Base-by-base conservation (phyloP, 2,329 filamentous ascomycete genomes). In the Diaporthe sp. region DNA sequence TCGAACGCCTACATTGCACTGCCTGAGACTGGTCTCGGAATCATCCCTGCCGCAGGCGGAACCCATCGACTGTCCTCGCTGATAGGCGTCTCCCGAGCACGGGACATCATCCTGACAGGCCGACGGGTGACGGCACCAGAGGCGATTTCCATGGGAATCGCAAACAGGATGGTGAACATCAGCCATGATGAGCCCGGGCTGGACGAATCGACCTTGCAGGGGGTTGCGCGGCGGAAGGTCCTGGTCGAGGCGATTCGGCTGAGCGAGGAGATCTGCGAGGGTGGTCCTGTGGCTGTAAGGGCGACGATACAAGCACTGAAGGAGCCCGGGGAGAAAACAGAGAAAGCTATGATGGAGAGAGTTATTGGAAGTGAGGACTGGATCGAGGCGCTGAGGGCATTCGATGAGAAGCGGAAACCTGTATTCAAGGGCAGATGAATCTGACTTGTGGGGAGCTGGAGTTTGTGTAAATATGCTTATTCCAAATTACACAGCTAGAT, bases 31-130 rank as follows among this genome's bases (percentile, higher is more conserved):
- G 90, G 96, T 2, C 90, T 99, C 2, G 97, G 94, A 73, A 98
- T 99, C 82, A 94, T 98, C 78, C 97, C 97, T 3, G 97, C 97
- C 75, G 97, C 96, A 3, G 97, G 97, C 59, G 97, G 96, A 76
- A 98, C 96, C 0, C 95, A 95, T 83, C 93, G 97, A 7, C 91
- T 99, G 0, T 95, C 95, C 1, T 90, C 89, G 9, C 85, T 99
- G 28, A 93, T 99, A 78, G 97, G 97, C 8, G 86, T 94, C 19
- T 88, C 90, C 28, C 92, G 95, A 71, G 97, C 97, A n/a, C 90
- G 96, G 69, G 96, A 99, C 83, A 86, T 98, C 80, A 94, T 98
- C 69, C 88, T 98, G 19, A 98, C 96, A 0, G 97, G 97, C 7
- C 91, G 97, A 22, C 89, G 95, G 55, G 94, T 99, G 22, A 89